Conservation (phyloP, 805 yeast genomes). For the Candida nonsorbophila region DNA sequence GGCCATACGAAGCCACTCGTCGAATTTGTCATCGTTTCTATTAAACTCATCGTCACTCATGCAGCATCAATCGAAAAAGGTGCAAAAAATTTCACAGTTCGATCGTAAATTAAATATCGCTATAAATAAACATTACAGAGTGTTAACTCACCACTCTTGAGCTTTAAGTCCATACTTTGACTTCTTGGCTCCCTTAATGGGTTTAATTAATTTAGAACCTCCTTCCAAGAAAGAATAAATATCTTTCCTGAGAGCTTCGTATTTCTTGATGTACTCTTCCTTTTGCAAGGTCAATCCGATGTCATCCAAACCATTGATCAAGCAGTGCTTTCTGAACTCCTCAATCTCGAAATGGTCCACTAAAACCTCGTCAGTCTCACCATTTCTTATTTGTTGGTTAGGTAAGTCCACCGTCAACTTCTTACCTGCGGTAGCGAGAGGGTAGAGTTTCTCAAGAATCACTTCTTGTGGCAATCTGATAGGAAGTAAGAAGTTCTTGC, state of each 20-base stretch:
- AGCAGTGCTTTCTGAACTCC: slow-evolving; percentile 88
- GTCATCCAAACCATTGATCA: slow-evolving; percentile 92
- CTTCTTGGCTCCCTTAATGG: slow-evolving; percentile 65
- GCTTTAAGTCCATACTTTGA: slow-evolving; percentile 60
- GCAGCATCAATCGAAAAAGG: too few species aligned
- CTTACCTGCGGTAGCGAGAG: slow-evolving; percentile 72
- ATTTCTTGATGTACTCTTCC: slow-evolving; percentile 68
- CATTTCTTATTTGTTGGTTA: slow-evolving; percentile 73
- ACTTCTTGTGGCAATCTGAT: slow-evolving; percentile 81
- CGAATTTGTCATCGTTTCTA: too few species aligned
- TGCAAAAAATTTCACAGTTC: too few species aligned
- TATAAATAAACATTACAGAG: background rate
- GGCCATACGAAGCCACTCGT: slow-evolving; percentile 24
- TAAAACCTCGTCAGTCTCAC: slow-evolving; percentile 55
- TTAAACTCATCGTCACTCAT: too few species aligned
- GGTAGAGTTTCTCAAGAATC: slow-evolving; percentile 67
- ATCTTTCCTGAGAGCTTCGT: slow-evolving; percentile 71
- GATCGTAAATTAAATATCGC: too few species aligned
- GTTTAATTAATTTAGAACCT: slow-evolving; percentile 65
- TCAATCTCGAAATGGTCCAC: slow-evolving; percentile 85
- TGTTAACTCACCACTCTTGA: slow-evolving; percentile 62
- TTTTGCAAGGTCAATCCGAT: slow-evolving; percentile 93
- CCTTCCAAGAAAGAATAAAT: slow-evolving; percentile 91
- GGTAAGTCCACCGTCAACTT: slow-evolving; percentile 78
- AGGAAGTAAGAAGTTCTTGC: slow-evolving; percentile 92